Conservation (phyloP, 805 yeast genomes). For the Yarrowia bubula region DNA sequence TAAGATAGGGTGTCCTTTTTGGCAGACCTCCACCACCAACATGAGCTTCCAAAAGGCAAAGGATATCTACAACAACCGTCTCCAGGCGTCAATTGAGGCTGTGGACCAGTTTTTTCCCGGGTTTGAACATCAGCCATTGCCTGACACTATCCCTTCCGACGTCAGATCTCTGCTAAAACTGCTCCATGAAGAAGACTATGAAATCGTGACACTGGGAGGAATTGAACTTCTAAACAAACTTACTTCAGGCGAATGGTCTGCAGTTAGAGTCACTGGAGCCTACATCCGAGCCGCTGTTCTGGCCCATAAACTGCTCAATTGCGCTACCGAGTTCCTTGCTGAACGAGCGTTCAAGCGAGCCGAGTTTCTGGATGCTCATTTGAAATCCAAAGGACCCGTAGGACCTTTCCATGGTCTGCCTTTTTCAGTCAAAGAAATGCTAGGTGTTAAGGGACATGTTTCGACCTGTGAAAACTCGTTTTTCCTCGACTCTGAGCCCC, state of each 20-base stretch:
- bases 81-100: background rate
- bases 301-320: conserved; percentile 53
- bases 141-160: background rate
- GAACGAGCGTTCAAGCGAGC: conserved; percentile 61
- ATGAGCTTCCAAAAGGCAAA: background rate
- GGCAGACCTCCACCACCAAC: background rate
- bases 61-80: conserved; percentile 15
- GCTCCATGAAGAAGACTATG: conserved; percentile 4
- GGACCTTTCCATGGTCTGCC: conserved; percentile 72
- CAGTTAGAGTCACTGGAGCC: conserved; percentile 51
- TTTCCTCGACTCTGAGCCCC: conserved; percentile 40
- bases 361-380: conserved; percentile 52
- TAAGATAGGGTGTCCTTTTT: background rate
- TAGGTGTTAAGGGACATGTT: conserved; percentile 49
- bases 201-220: background rate
- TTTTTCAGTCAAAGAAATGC: conserved; percentile 55
- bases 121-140: background rate
- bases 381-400: conserved; percentile 46
- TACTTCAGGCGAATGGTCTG: conserved; percentile 30
- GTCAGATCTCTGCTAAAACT: conserved; percentile 3
- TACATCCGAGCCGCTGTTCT: conserved; percentile 58
- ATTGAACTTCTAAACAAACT: conserved; percentile 4
- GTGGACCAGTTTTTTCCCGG: conserved; percentile 14
- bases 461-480: conserved; percentile 46
- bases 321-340: conserved; percentile 46